A percentile compares a stretch with the other conserved stretches of the same genome.
Evolutionary conservation across 495 filamentous ascomycete genomes (phyloP).

Genomic region (Lepraria neglecta): DNA sequence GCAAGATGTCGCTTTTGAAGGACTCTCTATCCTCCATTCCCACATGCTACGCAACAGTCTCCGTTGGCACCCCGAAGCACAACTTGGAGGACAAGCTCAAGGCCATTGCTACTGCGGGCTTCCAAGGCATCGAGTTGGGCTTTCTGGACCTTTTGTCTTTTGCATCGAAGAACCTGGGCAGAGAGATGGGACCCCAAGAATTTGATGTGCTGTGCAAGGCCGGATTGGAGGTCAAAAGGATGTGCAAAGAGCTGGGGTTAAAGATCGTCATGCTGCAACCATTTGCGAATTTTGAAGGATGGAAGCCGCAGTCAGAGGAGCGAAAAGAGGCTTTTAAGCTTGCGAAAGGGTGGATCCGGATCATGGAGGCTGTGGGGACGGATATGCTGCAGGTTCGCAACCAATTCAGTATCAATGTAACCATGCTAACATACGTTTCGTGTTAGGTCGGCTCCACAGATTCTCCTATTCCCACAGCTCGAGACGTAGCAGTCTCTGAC

Average conservation of each 20-base stretch:
- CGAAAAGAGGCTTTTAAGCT: constrained; percentile 59
- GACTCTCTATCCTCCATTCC: constrained; percentile 46
- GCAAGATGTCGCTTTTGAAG: constrained; percentile 27
- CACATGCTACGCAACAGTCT: constrained; percentile 59
- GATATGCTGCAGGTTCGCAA: constrained; percentile 61
- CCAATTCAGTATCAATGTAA: no score
- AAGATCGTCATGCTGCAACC: constrained; percentile 71
- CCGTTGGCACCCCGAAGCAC: constrained; percentile 51
- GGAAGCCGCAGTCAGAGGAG: constrained; percentile 51
- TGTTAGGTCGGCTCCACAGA: constrained; percentile 64
- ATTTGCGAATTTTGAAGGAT: constrained; percentile 77
- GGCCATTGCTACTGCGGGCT: constrained; percentile 60
- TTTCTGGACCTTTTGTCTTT: constrained; percentile 70
- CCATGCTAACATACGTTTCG: neutral
- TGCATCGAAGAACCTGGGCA: constrained; percentile 44
- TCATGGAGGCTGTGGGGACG: constrained; percentile 65
- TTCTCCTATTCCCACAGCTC: constrained; percentile 44
- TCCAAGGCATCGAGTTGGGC: constrained; percentile 64
- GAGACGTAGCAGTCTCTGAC: constrained; percentile 51
- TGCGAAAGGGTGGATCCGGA: constrained; percentile 61
- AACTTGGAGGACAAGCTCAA: constrained; percentile 59
- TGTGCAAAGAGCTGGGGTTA: constrained; percentile 49
- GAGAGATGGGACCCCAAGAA: constrained; percentile 48
- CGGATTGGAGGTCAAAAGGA: constrained; percentile 43
- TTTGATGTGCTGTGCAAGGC: constrained; percentile 49